phyloP scores from a whole-genome alignment of 352 stramenopile species.

The Pythium coloratum region DNA sequence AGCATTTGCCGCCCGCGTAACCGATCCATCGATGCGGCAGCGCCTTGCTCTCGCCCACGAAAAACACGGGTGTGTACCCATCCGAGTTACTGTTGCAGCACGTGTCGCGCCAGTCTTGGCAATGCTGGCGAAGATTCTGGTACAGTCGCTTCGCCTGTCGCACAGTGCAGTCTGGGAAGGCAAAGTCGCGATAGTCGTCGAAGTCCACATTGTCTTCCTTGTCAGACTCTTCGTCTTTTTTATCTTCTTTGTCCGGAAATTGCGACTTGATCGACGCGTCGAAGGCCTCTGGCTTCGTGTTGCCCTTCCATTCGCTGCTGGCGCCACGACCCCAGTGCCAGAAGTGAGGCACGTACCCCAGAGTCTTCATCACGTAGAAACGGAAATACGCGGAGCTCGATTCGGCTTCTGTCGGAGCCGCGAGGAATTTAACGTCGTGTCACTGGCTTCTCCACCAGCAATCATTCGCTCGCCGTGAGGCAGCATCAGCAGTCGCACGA shows the following conservation, averaged over 20 bases:
- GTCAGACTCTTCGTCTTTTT: not conserved
- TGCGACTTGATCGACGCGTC: too few species aligned
- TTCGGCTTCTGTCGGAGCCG: not conserved
- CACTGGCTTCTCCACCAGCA: not conserved
- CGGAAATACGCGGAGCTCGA: not conserved
- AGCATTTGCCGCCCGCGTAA: too few species aligned
- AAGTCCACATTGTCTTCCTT: too few species aligned
- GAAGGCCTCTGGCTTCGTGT: too few species aligned
- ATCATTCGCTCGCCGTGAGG: not conserved
- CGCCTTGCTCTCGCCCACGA: not conserved
- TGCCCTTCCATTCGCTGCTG: not conserved
- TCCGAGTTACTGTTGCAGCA: not conserved
- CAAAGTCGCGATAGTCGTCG: not conserved
- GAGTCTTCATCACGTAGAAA: not conserved
- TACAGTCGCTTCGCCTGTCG: not conserved
- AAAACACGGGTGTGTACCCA: not conserved
- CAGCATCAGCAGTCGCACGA: not conserved
- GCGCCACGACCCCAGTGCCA: not conserved
- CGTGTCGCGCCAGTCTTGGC: not conserved
- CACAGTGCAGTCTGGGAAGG: not conserved
- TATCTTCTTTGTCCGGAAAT: too few species aligned
- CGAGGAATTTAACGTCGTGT: not conserved
- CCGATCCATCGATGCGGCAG: not conserved
- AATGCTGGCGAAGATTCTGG: not conserved
- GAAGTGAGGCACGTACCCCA: not conserved